phyloP scores from a whole-genome alignment of 2,329 filamentous ascomycete genomes.

The Hymenoscyphus linearis region DNA sequence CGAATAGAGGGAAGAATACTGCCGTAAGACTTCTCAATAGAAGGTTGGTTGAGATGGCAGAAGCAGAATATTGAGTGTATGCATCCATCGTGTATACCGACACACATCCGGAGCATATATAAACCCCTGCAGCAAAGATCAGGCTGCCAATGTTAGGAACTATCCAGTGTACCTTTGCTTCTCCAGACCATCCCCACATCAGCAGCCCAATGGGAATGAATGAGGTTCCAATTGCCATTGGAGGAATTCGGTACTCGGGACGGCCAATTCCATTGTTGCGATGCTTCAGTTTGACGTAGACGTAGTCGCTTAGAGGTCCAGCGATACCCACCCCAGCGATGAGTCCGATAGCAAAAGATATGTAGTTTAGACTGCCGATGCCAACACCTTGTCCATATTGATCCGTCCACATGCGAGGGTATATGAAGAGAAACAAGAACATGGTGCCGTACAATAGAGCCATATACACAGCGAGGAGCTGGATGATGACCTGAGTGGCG shows the following conservation, averaged over 20 bases:
- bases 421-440: constrained; percentile 51
- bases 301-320: constrained; percentile 25
- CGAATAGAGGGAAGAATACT: constrained; percentile 39
- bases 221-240: constrained; percentile 48
- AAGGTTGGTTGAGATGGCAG: constrained; percentile 43
- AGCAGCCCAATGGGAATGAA: constrained; percentile 50
- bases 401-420: constrained; percentile 49
- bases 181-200: constrained; percentile 50
- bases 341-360: constrained; percentile 40
- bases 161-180: constrained; percentile 46
- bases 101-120: constrained; percentile 20
- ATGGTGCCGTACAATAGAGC: constrained; percentile 45
- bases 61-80: constrained; percentile 32
- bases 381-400: constrained; percentile 50
- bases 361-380: constrained; percentile 49
- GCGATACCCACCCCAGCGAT: constrained; percentile 5
- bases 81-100: constrained; percentile 48
- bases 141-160: constrained; percentile 48
- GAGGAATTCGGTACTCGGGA: constrained; percentile 58
- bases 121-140: constrained; percentile 44
- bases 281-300: constrained; percentile 32
- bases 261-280: constrained; percentile 36
- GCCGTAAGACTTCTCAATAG: constrained; percentile 10
- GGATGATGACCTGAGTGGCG: constrained; percentile 46
- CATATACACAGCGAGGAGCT: constrained; percentile 45